Conservation (phyloP, 75 land plant species). For the Pinus tabuliformis region DNA sequence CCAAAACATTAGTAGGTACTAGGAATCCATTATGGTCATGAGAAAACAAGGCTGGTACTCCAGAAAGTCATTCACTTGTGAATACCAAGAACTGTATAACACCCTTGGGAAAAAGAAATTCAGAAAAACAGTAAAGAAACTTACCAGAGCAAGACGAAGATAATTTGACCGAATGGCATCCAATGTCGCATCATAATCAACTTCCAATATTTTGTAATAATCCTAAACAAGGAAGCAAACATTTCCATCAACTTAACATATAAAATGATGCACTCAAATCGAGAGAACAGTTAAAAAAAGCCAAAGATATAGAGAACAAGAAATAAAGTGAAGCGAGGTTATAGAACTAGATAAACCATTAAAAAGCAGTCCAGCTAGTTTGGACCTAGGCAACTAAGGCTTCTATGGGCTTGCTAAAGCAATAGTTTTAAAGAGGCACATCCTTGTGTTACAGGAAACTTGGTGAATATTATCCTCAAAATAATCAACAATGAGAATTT, state of each 20-base stretch:
- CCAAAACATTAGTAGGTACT: slow-evolving; percentile 2
- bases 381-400: neutral
- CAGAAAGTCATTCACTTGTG: neutral
- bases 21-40: neutral
- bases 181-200: slow-evolving; percentile 77
- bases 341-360: neutral
- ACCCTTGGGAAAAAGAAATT: neutral
- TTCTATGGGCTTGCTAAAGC: neutral
- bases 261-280: neutral
- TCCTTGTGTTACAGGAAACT: neutral
- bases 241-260: neutral
- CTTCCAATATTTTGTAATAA: slow-evolving; percentile 78
- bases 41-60: neutral
- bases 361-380: neutral
- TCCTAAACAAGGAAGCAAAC: slow-evolving; percentile 42
- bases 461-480: neutral
- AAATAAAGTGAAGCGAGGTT: neutral
- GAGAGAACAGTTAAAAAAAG: neutral
- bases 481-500: neutral
- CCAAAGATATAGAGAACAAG: neutral
- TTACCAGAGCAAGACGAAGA: slow-evolving; percentile 86
- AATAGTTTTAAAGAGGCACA: neutral
- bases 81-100: neutral
- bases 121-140: neutral
- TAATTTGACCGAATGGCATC: slow-evolving; percentile 80